Percentiles rank a stretch among this genome's conserved stretches.
These are phyloP conservation scores for Blastocystis sp. DNA, from an alignment of 352 stramenopile species.

Conservation along the genomic window DNA sequence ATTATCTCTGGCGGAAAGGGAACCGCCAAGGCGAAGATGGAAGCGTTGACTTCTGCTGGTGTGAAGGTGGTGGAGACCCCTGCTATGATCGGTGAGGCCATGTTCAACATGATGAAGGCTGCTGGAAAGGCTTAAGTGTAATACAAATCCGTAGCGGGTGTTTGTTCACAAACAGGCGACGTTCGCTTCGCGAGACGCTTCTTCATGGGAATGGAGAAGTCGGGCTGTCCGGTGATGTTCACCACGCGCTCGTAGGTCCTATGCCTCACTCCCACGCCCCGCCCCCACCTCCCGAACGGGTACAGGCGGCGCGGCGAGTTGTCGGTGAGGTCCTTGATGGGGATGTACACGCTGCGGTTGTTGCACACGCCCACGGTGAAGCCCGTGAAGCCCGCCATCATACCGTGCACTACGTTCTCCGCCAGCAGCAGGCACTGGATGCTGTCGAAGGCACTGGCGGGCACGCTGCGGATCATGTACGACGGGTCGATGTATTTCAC, in stretches of 20 bases:
- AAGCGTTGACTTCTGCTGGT: slow-evolving; percentile 84
- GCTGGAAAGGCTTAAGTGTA: slow-evolving; percentile 73
- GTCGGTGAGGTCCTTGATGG: slow-evolving; percentile 81
- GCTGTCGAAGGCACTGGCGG: slow-evolving; percentile 87
- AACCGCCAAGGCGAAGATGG: slow-evolving; percentile 94
- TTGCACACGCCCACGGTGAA: slow-evolving; percentile 94
- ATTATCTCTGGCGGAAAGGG: slow-evolving; percentile 98
- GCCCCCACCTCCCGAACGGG: slow-evolving; percentile 68
- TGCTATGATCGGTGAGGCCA: slow-evolving; percentile 89
- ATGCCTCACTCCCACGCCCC: not conserved
- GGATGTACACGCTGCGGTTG: slow-evolving; percentile 89
- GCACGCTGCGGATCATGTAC: slow-evolving; percentile 91
- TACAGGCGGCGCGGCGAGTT: slow-evolving; percentile 85
- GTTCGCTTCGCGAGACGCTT: not conserved
- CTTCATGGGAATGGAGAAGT: slow-evolving; percentile 69
- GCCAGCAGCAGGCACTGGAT: slow-evolving; percentile 94
- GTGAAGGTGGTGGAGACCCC: slow-evolving; percentile 92
- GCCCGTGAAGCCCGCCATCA: slow-evolving; percentile 94
- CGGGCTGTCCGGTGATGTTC: slow-evolving; percentile 69
- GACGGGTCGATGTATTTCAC: slow-evolving; percentile 97
- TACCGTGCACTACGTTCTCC: slow-evolving; percentile 94
- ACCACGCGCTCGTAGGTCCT: slow-evolving; percentile 55
- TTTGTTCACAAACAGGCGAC: slow-evolving; percentile 21
- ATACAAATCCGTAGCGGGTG: slow-evolving; percentile 25
- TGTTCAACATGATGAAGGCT: slow-evolving; percentile 89